Evolutionary conservation across 768 basidiomycete species (phyloP).

Genomic region (Fomitopsis pulvina): DNA sequence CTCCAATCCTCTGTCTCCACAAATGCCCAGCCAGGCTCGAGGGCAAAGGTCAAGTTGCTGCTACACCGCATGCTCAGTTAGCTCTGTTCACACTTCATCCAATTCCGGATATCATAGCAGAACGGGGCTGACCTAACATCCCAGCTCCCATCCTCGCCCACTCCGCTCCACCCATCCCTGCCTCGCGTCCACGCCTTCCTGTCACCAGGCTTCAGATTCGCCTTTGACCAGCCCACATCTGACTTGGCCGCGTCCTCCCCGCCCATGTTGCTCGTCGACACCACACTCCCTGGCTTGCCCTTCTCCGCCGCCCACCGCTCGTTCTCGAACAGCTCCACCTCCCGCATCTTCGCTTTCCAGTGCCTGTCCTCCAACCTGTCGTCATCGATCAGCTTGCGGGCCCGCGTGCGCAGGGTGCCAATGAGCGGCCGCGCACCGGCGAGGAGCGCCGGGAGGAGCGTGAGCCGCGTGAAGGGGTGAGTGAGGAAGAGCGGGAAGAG

Average conservation of each 20-base stretch:
- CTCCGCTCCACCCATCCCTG: constrained; percentile 63
- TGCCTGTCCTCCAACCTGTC: constrained; percentile 56
- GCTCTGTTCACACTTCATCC: constrained; percentile 1
- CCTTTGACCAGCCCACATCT: constrained; percentile 31
- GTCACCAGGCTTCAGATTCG: constrained; percentile 35
- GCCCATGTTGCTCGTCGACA: not conserved
- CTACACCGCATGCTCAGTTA: constrained; percentile 28
- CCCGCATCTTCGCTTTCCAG: constrained; percentile 58
- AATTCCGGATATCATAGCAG: no score
- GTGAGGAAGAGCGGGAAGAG: constrained; percentile 45
- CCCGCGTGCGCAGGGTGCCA: constrained; percentile 12
- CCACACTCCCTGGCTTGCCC: not conserved
- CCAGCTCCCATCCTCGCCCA: constrained; percentile 36
- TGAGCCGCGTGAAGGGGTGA: constrained; percentile 37
- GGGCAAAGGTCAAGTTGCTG: constrained; percentile 76
- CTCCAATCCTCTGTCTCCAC: constrained; percentile 77
- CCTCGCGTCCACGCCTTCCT: constrained; percentile 65
- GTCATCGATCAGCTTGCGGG: constrained; percentile 46
- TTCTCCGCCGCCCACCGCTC: constrained; percentile 43
- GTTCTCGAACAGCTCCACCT: constrained; percentile 79
- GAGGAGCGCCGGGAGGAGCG: constrained; percentile 26
- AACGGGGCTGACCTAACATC: constrained; percentile 52
- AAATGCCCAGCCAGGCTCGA: constrained; percentile 70
- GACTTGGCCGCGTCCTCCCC: constrained; percentile 16
- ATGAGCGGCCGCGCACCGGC: constrained; percentile 12